A percentile compares a stretch with the other conserved stretches of the same genome.
Evolutionary conservation across 495 filamentous ascomycete genomes (phyloP).

Genomic region (Hypoxylon fragiforme): DNA sequence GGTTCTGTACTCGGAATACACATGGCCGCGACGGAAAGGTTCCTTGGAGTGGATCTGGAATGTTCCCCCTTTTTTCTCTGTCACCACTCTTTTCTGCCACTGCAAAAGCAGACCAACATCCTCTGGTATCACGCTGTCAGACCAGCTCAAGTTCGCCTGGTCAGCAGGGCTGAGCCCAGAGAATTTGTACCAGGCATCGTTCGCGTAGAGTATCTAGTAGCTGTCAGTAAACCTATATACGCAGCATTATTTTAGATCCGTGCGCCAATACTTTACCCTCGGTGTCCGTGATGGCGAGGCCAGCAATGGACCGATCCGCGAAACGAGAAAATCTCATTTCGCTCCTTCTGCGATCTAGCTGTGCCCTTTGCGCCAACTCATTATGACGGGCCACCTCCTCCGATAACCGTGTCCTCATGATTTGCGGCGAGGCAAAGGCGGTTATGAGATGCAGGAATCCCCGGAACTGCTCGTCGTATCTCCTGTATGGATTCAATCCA

Average conservation of each 20-base stretch:
- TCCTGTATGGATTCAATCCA: slow-evolving; percentile 48
- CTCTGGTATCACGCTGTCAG: slow-evolving; percentile 26
- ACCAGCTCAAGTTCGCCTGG: slow-evolving; percentile 16
- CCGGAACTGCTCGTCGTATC: slow-evolving; percentile 44
- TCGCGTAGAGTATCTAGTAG: slow-evolving; percentile 24
- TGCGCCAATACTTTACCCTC: slow-evolving; percentile 23
- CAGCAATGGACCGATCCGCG: slow-evolving; percentile 29
- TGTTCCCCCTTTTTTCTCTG: slow-evolving; percentile 28
- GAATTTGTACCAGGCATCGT: slow-evolving; percentile 33
- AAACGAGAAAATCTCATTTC: slow-evolving; percentile 32
- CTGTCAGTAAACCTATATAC: neutral
- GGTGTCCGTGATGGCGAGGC: slow-evolving; percentile 21
- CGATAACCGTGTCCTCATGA: slow-evolving; percentile 22
- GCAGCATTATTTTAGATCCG: neutral
- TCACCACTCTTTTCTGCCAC: slow-evolving; percentile 21
- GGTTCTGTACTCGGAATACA: slow-evolving; percentile 29
- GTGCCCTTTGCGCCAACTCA: slow-evolving; percentile 22
- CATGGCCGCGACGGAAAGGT: slow-evolving; percentile 22
- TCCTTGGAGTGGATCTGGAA: slow-evolving; percentile 32
- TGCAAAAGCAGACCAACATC: slow-evolving; percentile 24
- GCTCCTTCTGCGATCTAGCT: slow-evolving; percentile 23
- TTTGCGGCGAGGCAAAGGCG: slow-evolving; percentile 14
- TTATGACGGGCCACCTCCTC: slow-evolving; percentile 29
- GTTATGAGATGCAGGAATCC: slow-evolving; percentile 26
- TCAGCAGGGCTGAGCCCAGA: slow-evolving; percentile 18